These are phyloP conservation scores for Fagus crenata DNA, from an alignment of 306 rosid genomes.

Conservation along the genomic window DNA sequence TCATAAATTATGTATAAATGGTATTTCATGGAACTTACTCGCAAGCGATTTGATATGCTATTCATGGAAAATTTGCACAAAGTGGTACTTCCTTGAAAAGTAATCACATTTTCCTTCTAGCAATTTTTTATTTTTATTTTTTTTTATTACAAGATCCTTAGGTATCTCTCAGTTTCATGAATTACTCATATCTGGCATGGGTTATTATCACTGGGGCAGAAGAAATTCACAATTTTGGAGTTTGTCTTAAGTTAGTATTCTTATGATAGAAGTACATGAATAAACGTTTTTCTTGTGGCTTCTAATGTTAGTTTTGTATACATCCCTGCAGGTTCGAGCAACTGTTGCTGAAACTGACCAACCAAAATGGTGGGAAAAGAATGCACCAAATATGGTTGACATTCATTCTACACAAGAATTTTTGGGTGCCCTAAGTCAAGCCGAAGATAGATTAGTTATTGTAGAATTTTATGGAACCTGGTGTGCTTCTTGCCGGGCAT, in stretches of 20 bases:
- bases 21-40: background rate
- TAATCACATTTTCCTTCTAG: background rate
- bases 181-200: constrained; percentile 11
- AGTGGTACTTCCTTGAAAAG: background rate
- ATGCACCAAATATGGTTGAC: constrained; percentile 85
- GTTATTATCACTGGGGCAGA: background rate
- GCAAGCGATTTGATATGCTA: background rate
- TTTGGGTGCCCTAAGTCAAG: constrained; percentile 73
- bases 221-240: background rate
- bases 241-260: background rate
- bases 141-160: background rate
- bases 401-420: constrained; percentile 94
- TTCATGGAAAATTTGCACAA: background rate
- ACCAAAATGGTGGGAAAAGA: constrained; percentile 99
- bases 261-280: background rate
- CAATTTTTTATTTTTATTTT: background rate
- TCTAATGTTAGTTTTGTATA: constrained; percentile 29
- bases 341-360: constrained; percentile 73
- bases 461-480: constrained; percentile 98
- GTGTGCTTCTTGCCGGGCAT: constrained; percentile 99
- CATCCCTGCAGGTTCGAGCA: constrained; percentile 66
- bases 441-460: constrained; percentile 90
- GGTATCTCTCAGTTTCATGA: constrained; percentile 11
- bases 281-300: constrained; percentile 19
- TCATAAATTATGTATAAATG: background rate